These are phyloP conservation scores for Penicillium decumbens DNA, from an alignment of 2,329 filamentous ascomycete species.

Conservation along the genomic window DNA sequence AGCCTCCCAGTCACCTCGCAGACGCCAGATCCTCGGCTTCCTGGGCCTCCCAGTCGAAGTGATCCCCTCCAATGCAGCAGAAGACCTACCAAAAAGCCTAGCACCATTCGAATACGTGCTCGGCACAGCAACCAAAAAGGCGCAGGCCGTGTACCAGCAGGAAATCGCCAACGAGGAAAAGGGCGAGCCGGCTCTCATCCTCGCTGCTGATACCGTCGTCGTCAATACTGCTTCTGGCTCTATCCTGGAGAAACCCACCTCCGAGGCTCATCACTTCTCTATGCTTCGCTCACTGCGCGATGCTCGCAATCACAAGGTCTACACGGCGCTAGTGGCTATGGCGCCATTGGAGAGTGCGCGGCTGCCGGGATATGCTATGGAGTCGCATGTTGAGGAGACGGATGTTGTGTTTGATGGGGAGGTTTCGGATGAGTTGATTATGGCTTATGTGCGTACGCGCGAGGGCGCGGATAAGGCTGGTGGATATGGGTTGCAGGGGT, in stretches of 20 bases:
- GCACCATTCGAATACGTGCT: conserved; percentile 87
- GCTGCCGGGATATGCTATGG: conserved; percentile 79
- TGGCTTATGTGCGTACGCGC: conserved; percentile 63
- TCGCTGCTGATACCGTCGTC: conserved; percentile 88
- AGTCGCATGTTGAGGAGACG: conserved; percentile 82
- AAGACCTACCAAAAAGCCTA: conserved; percentile 76
- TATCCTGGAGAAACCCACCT: conserved; percentile 87
- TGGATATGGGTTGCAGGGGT: conserved; percentile 88
- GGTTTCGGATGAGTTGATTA: conserved; percentile 74
- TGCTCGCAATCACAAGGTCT: conserved; percentile 70
- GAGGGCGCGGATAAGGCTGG: conserved; percentile 96
- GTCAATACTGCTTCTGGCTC: conserved; percentile 64
- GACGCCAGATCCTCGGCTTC: conserved; percentile 72
- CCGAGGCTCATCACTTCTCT: conserved; percentile 70
- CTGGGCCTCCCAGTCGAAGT: conserved; percentile 80
- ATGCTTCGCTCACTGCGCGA: conserved; percentile 83
- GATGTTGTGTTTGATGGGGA: conserved; percentile 76
- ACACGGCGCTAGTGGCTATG: conserved; percentile 80
- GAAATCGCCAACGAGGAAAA: conserved; percentile 53
- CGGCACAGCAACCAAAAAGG: conserved; percentile 79
- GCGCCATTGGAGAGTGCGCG: conserved; percentile 73
- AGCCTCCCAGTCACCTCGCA: conserved; percentile 80
- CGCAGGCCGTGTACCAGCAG: conserved; percentile 63
- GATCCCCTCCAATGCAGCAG: conserved; percentile 73
- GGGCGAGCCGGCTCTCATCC: conserved; percentile 75